A percentile compares a stretch with the other conserved stretches of the same genome.
Evolutionary conservation across 2,329 filamentous ascomycete genomes (phyloP).

Genomic region (Penicillium sp.): DNA sequence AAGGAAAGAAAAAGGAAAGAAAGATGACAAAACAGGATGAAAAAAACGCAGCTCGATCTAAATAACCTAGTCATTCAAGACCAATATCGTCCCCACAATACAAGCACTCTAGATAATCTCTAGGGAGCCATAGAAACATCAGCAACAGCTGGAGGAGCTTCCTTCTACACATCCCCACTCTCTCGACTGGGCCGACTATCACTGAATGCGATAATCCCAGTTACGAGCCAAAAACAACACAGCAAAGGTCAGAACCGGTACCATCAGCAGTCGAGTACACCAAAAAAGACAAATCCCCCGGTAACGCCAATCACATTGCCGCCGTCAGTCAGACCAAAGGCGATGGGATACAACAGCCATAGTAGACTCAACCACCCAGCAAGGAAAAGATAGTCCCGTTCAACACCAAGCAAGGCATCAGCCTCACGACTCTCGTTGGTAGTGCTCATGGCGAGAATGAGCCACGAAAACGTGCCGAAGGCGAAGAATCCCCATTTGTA

Average conservation of each 20-base stretch:
- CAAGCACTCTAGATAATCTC: not conserved
- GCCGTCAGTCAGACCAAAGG: not conserved
- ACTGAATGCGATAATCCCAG: not conserved
- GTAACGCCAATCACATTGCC: not conserved
- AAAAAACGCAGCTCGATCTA: not conserved
- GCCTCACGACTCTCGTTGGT: not conserved
- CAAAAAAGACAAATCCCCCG: not conserved
- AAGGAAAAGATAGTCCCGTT: not conserved
- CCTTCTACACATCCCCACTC: not conserved
- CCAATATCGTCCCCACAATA: not conserved
- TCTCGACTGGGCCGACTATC: not conserved
- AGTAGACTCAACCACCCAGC: not conserved
- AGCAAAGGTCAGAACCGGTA: not conserved
- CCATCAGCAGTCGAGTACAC: not conserved
- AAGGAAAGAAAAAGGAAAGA: not conserved
- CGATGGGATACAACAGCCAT: not conserved
- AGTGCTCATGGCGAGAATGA: not conserved
- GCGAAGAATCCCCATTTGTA: not conserved
- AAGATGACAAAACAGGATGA: not conserved
- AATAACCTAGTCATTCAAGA: not conserved
- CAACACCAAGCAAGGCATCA: not conserved
- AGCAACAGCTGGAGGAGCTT: not conserved
- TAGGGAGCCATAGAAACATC: not conserved
- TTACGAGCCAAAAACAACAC: not conserved
- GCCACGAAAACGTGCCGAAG: not conserved